Percentiles rank a stretch among this genome's conserved stretches.
Evolutionary conservation across 1,139 yeast genomes (phyloP).

Genomic region (Groenewaldozyma sp.): DNA sequence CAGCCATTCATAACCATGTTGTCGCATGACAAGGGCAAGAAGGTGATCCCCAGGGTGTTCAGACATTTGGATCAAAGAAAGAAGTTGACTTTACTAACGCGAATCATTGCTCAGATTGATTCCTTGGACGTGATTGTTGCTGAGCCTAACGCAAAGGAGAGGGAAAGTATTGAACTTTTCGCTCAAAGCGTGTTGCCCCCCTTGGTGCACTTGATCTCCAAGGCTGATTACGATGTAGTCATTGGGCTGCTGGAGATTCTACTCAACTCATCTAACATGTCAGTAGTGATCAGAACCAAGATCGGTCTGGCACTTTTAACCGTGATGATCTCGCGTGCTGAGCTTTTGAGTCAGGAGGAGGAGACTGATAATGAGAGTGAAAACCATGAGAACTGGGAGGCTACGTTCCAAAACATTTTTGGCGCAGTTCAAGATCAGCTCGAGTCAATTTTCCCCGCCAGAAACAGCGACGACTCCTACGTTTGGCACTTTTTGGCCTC

Average conservation of each 20-base stretch:
- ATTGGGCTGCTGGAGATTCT: slow-evolving; percentile 70
- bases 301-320: slow-evolving; percentile 83
- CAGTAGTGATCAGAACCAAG: slow-evolving; percentile 65
- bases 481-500: slow-evolving; percentile 98
- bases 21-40: slow-evolving; percentile 80
- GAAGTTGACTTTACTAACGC: slow-evolving; percentile 66
- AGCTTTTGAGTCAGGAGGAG: slow-evolving; percentile 76
- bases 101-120: slow-evolving; percentile 74
- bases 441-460: slow-evolving; percentile 73
- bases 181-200: slow-evolving; percentile 78
- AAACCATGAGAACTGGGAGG: slow-evolving; percentile 64
- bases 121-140: slow-evolving; percentile 69
- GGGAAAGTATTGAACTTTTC: slow-evolving; percentile 68
- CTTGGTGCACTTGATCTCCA: slow-evolving; percentile 76
- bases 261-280: slow-evolving; percentile 56
- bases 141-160: slow-evolving; percentile 40
- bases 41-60: slow-evolving; percentile 80
- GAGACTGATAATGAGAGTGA: slow-evolving; percentile 35
- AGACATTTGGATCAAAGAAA: slow-evolving; percentile 74
- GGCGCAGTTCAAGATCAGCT: slow-evolving; percentile 72
- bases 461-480: slow-evolving; percentile 64
- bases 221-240: slow-evolving; percentile 72
- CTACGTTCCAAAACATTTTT: slow-evolving; percentile 75
- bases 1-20: slow-evolving; percentile 83
- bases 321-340: slow-evolving; percentile 84